These are phyloP conservation scores for Schizochytrium sp. DNA, from an alignment of 108 stramenopile species.

Conservation along the genomic window DNA sequence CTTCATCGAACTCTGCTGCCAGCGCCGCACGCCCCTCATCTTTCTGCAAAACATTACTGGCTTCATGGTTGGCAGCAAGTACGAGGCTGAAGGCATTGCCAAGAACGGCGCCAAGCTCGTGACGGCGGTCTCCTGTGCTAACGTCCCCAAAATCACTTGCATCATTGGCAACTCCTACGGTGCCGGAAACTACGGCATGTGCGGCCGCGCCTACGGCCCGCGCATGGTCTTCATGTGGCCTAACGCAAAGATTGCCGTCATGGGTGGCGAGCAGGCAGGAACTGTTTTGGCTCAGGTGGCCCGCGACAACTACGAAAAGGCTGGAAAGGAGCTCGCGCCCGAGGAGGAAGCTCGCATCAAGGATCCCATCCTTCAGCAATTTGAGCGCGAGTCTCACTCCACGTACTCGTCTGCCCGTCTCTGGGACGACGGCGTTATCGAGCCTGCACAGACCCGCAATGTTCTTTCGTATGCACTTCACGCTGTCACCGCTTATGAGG, in stretches of 20 bases:
- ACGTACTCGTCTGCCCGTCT: constrained; percentile 83
- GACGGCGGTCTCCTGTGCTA: constrained; percentile 82
- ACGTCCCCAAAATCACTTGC: constrained; percentile 87
- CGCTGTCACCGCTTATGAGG: background rate
- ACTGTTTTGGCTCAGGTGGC: constrained; percentile 85
- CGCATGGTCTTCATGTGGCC: constrained; percentile 97
- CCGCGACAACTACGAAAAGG: constrained; percentile 62
- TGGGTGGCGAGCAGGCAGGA: constrained; percentile 96
- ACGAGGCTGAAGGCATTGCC: constrained; percentile 91
- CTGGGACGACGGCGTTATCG: constrained; percentile 97
- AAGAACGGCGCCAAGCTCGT: constrained; percentile 90
- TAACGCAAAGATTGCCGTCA: constrained; percentile 83
- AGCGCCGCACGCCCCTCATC: constrained; percentile 83
- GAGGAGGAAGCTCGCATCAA: constrained; percentile 61
- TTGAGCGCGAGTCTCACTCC: constrained; percentile 47
- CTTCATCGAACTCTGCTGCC: constrained; percentile 93
- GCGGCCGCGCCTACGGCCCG: constrained; percentile 85
- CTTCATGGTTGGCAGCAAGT: constrained; percentile 91
- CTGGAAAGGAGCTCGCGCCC: constrained; percentile 53
- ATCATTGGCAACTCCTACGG: constrained; percentile 78
- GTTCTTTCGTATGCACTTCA: constrained; percentile 51
- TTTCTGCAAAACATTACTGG: constrained; percentile 97
- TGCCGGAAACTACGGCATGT: constrained; percentile 92
- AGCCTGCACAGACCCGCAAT: constrained; percentile 73
- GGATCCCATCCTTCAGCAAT: constrained; percentile 51